These are phyloP conservation scores for Geranium incanum DNA, from an alignment of 441 rosid genomes.

Conservation along the genomic window DNA sequence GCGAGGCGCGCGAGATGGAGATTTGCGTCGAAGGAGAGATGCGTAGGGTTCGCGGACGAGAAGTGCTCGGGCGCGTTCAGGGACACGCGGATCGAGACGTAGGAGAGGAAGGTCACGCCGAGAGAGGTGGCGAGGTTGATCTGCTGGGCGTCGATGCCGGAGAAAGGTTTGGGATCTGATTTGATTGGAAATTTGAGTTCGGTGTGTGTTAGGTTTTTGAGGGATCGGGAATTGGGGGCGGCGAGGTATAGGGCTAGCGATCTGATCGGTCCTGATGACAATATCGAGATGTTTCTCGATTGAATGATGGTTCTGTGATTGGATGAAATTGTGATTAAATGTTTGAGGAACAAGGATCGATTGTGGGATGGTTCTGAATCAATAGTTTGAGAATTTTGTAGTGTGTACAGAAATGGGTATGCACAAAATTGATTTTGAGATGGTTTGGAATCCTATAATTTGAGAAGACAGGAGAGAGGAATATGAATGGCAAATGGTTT, in stretches of 20 bases:
- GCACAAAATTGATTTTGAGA: too few species aligned
- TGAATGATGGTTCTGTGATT: background rate
- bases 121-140: slow-evolving; percentile 14
- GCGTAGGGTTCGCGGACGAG: slow-evolving; percentile 13
- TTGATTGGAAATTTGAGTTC: background rate
- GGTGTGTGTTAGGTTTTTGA: slow-evolving; percentile 7
- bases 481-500: too few species aligned
- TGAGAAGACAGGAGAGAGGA: too few species aligned
- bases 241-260: slow-evolving; percentile 18
- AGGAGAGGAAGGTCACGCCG: background rate
- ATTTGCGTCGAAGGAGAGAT: slow-evolving; percentile 13
- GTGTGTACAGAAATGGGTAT: too few species aligned
- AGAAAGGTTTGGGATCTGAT: background rate
- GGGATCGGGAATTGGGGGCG: slow-evolving; percentile 1
- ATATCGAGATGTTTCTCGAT: background rate
- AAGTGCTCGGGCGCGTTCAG: slow-evolving; percentile 18
- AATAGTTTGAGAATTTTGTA: background rate
- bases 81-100: slow-evolving; percentile 11
- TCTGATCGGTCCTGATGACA: slow-evolving; percentile 12
- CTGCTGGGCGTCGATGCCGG: slow-evolving; percentile 10
- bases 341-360: background rate
- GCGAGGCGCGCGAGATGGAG: slow-evolving; percentile 23
- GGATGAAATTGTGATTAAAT: background rate
- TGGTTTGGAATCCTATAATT: too few species aligned
- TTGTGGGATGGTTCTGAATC: background rate